A percentile compares a stretch with the other conserved stretches of the same genome.
These are phyloP conservation scores for Periconia sp. DNA, from an alignment of 2,329 filamentous ascomycete genomes.

Conservation along the genomic window DNA sequence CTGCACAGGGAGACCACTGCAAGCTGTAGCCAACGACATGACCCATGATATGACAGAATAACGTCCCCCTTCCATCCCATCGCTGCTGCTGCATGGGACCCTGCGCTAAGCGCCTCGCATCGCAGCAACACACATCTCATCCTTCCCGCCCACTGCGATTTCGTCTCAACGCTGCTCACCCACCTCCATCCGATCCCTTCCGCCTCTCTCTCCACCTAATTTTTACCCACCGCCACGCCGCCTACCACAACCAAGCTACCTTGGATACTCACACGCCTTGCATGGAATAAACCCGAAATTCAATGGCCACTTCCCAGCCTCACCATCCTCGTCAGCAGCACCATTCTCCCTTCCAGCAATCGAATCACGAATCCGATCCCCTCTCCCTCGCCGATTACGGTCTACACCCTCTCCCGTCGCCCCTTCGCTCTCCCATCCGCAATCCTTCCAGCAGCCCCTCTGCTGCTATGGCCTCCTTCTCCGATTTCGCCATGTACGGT, in stretches of 20 bases:
- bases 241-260: neutral
- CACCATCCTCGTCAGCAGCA: conserved; percentile 23
- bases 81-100: neutral
- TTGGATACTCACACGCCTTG: neutral
- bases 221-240: neutral
- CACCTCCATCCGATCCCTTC: neutral
- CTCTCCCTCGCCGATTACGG: conserved; percentile 40
- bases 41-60: neutral
- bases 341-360: conserved; percentile 24
- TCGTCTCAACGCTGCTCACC: neutral
- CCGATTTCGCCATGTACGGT: conserved; percentile 36
- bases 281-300: neutral
- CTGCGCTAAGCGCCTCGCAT: neutral
- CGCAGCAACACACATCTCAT: neutral
- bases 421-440: conserved; percentile 29
- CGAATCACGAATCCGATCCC: conserved; percentile 35
- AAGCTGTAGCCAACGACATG: neutral
- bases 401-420: conserved; percentile 17
- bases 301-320: conserved; percentile 8
- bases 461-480: conserved; percentile 31
- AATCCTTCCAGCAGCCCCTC: conserved; percentile 22
- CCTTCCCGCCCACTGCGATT: neutral
- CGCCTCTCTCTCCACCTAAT: neutral
- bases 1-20: neutral
- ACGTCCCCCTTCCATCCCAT: neutral